Evolutionary conservation across 2,329 filamentous ascomycete genomes (phyloP).

Genomic region (Verticillium nubilum): DNA sequence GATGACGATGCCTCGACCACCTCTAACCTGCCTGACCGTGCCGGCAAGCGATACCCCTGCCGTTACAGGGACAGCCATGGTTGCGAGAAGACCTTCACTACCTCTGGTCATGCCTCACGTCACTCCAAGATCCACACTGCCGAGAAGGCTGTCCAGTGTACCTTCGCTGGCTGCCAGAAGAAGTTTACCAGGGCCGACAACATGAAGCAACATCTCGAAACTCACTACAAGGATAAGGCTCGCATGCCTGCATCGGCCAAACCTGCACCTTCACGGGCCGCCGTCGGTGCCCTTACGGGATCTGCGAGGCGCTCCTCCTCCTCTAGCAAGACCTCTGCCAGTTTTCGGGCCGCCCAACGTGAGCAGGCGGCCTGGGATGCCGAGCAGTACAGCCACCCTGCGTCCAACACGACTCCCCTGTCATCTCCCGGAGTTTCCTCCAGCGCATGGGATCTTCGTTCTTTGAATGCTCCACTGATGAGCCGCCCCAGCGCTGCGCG

Average conservation of each 20-base stretch:
- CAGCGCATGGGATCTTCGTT: conserved; percentile 42
- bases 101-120: conserved; percentile 77
- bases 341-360: conserved; percentile 18
- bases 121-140: conserved; percentile 82
- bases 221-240: conserved; percentile 62
- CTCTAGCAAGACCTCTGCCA: conserved; percentile 22
- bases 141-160: conserved; percentile 68
- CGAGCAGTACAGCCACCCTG: conserved; percentile 30
- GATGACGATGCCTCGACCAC: conserved; percentile 42
- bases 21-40: conserved; percentile 36
- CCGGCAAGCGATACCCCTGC: conserved; percentile 67
- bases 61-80: conserved; percentile 65
- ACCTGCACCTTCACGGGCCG: conserved; percentile 18
- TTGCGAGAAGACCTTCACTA: conserved; percentile 77
- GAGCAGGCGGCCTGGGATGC: conserved; percentile 34
- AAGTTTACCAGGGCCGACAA: conserved; percentile 80
- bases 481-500: conserved; percentile 35
- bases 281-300: conserved; percentile 15
- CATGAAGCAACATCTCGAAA: conserved; percentile 81
- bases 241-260: conserved; percentile 29
- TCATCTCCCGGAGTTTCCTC: conserved; percentile 26
- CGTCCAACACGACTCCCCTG: conserved; percentile 21
- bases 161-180: conserved; percentile 67
- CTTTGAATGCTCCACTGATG: conserved; percentile 37
- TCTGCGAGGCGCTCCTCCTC: conserved; percentile 23